Evolutionary conservation across 768 basidiomycete species (phyloP), one percentile per base, ranked within the genome.

Genomic region (Austroboletus festivus): DNA sequence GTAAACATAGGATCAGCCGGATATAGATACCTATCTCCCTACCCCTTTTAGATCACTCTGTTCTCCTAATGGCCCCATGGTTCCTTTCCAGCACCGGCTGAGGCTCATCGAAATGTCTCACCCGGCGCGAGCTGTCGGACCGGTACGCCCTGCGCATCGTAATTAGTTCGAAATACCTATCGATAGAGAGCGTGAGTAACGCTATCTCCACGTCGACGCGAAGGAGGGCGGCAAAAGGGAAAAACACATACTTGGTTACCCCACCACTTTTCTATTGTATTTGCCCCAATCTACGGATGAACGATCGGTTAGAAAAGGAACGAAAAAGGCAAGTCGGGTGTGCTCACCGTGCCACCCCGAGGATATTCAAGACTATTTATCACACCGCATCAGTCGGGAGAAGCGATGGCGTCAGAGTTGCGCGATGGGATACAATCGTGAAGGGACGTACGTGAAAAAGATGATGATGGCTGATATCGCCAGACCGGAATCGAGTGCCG

Each of bases 401-500:
- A n/a, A n/a, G n/a, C n/a, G n/a, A n/a, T 26, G 12, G 5, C 6
- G 4, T 28, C 2, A 34, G 13, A 13, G 24, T 21, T n/a, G 2
- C 4, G 10, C 1, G 38, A 44, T 3, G 4, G 11, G 39, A 7
- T n/a, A 28, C 26, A 11, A 5, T 28, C 26, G n/a, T n/a, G 26
- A 11, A 15, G n/a, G 8, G 12, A 70, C 80, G 34, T 46, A 83
- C 83, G 72, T 73, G 64, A 89, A 89, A 64, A 79, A 89, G 33
- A 89, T 79, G 13, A 86, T 62, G 28, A 89, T 71, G 12, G 82
- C 68, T 3, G 84, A 82, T 31, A 88, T 61, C 1, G 84, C 84
- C 4, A 84, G 80, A 16, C 87, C 87, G 15, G 82, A 79, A 65
- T 89, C 86, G 44, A 89, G 69, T 23, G 86, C 85, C 39, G 86